Percentiles rank a stretch among this genome's conserved stretches.
These are phyloP conservation scores for Plasmodium inui DNA, from an alignment of 169 alveolate genomes.

Conservation along the genomic window DNA sequence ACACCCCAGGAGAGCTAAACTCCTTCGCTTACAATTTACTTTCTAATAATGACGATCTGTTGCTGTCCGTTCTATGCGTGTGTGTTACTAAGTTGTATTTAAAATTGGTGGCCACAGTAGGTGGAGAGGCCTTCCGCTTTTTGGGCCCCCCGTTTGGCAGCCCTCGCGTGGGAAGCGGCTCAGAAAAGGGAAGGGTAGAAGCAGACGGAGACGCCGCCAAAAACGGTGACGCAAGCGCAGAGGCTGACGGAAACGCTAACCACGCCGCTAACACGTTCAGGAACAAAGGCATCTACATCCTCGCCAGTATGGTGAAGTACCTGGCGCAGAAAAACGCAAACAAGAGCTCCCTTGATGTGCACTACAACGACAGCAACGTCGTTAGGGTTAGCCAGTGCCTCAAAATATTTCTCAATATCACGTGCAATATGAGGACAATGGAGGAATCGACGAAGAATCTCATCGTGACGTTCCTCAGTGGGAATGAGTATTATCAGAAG, in stretches of 20 bases:
- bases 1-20: slow-evolving; percentile 13
- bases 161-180: neutral
- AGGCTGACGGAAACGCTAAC: no score
- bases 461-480: slow-evolving; percentile 35
- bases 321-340: slow-evolving; percentile 9
- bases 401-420: slow-evolving; percentile 27
- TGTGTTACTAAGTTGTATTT: slow-evolving; percentile 59
- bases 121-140: slow-evolving; percentile 18
- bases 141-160: slow-evolving; percentile 23
- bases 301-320: slow-evolving; percentile 43
- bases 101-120: slow-evolving; percentile 19
- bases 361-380: slow-evolving; percentile 67
- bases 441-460: slow-evolving; percentile 27
- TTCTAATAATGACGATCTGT: slow-evolving; percentile 72
- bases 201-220: neutral
- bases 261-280: slow-evolving; percentile 1
- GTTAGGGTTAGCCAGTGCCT: slow-evolving; percentile 65
- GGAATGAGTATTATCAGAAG: slow-evolving; percentile 39
- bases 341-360: neutral
- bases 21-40: slow-evolving; percentile 74
- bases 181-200: neutral
- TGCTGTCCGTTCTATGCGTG: slow-evolving; percentile 66
- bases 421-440: neutral
- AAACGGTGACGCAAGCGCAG: no score
- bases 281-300: slow-evolving; percentile 38